These are phyloP conservation scores for Clonostachys byssicola DNA, from an alignment of 2,329 filamentous ascomycete species.

Conservation along the genomic window DNA sequence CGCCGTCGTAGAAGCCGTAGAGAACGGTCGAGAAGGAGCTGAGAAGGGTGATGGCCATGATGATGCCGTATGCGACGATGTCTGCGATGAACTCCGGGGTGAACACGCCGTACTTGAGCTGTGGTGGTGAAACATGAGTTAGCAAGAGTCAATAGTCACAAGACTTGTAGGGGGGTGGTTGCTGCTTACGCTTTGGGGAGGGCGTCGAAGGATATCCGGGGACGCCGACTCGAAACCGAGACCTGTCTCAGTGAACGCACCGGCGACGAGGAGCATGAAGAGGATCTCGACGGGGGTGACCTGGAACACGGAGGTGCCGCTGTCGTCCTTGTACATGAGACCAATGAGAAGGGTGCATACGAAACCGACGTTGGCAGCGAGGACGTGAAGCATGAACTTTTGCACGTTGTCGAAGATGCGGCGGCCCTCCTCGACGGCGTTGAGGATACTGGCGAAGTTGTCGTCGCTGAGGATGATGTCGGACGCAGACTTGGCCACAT, in stretches of 20 bases:
- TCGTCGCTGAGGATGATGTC: conserved; percentile 66
- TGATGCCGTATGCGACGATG: conserved; percentile 58
- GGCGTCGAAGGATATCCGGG: conserved; percentile 61
- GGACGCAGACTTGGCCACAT: conserved; percentile 65
- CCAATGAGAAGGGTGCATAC: conserved; percentile 64
- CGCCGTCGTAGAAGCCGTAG: conserved; percentile 48
- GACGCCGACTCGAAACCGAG: conserved; percentile 66
- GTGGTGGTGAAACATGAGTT: neutral
- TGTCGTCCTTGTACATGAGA: conserved; percentile 62
- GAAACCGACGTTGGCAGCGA: conserved; percentile 64
- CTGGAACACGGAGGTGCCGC: conserved; percentile 63
- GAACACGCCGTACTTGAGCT: conserved; percentile 52
- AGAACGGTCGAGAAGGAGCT: conserved; percentile 53
- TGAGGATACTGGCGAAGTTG: conserved; percentile 48
- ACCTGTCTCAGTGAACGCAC: conserved; percentile 67
- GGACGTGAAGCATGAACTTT: conserved; percentile 64
- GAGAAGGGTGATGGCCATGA: conserved; percentile 58
- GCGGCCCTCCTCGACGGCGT: conserved; percentile 58
- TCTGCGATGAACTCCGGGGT: conserved; percentile 60
- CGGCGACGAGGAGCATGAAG: conserved; percentile 73
- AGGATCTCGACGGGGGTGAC: conserved; percentile 68
- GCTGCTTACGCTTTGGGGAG: conserved; percentile 51
- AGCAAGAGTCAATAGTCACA: neutral
- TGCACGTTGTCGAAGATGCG: conserved; percentile 69
- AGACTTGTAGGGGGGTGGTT: neutral